Percentiles rank a stretch among this genome's conserved stretches.
phyloP scores from a whole-genome alignment of 176 grass and related monocot genomes.

The Puya raimondii region DNA sequence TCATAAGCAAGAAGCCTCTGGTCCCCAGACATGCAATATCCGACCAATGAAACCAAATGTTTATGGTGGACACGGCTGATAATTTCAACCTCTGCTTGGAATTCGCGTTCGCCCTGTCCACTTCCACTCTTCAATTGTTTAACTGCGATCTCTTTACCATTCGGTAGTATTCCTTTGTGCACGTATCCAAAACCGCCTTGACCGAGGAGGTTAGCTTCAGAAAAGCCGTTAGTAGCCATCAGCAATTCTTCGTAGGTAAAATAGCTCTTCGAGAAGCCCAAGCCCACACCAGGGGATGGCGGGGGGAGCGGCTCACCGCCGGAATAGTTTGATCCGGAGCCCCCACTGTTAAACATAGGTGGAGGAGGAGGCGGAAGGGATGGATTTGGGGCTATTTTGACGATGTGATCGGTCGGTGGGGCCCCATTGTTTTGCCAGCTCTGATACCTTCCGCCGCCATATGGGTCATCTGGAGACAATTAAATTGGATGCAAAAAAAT shows the following conservation, averaged over 20 bases:
- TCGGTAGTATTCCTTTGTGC: constrained; percentile 21
- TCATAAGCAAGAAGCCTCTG: constrained; percentile 27
- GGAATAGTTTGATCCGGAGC: constrained; percentile 23
- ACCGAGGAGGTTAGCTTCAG: constrained; percentile 22
- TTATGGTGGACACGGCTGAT: constrained; percentile 29
- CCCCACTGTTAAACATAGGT: constrained; percentile 19
- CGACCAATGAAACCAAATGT: constrained; percentile 28
- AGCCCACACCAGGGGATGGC: constrained; percentile 6
- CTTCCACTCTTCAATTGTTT: constrained; percentile 26
- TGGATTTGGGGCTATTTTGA: constrained; percentile 14
- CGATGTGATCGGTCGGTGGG: constrained; percentile 7
- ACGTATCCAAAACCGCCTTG: constrained; percentile 32
- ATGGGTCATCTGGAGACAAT: not conserved
- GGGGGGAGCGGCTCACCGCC: constrained; percentile 3
- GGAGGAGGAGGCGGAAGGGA: constrained; percentile 7
- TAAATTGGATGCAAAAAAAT: not conserved
- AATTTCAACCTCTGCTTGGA: constrained; percentile 27
- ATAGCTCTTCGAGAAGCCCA: constrained; percentile 4
- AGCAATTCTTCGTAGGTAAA: constrained; percentile 19
- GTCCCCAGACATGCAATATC: constrained; percentile 17
- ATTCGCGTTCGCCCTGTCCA: constrained; percentile 25
- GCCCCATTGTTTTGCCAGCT: constrained; percentile 19
- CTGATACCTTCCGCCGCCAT: constrained; percentile 7
- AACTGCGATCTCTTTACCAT: constrained; percentile 23
- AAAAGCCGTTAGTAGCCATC: constrained; percentile 22